Evolutionary conservation across 257 asterid genomes (phyloP).

Genomic region (Agastache rugosa): DNA sequence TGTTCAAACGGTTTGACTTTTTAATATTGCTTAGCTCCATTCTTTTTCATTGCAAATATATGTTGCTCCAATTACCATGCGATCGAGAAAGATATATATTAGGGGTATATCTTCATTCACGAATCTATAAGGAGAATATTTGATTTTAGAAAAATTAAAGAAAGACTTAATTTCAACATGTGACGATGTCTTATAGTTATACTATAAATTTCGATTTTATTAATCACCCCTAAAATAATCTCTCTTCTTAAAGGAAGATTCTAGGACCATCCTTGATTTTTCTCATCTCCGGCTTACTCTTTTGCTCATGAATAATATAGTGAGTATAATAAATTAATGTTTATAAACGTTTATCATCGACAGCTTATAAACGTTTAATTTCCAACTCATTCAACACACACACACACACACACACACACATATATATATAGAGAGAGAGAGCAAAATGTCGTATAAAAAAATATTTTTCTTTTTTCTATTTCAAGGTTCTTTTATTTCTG

Average conservation of each 20-base stretch:
- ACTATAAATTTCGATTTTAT: not conserved
- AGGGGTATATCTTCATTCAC: conserved; percentile 15
- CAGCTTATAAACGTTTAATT: too few species aligned
- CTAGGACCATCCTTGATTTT: not conserved
- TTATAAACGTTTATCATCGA: too few species aligned
- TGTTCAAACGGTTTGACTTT: conserved; percentile 36
- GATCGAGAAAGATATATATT: conserved; percentile 26
- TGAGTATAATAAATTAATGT: too few species aligned
- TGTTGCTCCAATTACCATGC: conserved; percentile 27
- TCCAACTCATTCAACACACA: too few species aligned
- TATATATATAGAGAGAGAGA: too few species aligned
- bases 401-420: too few species aligned
- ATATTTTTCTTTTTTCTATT: too few species aligned
- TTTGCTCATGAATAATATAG: too few species aligned
- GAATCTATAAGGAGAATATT: conserved; percentile 22
- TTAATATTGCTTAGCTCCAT: conserved; percentile 10
- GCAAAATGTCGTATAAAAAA: too few species aligned
- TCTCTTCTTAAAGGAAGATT: not conserved
- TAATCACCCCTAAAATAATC: too few species aligned
- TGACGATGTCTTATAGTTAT: conserved; percentile 3
- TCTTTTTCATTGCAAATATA: conserved; percentile 15
- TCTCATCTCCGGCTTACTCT: too few species aligned
- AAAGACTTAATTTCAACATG: conserved; percentile 10
- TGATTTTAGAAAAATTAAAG: conserved; percentile 11
- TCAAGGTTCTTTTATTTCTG: too few species aligned